These are phyloP conservation scores for Fomitopsis pinicola DNA, from an alignment of 1,284 basidiomycete species.

Conservation along the genomic window DNA sequence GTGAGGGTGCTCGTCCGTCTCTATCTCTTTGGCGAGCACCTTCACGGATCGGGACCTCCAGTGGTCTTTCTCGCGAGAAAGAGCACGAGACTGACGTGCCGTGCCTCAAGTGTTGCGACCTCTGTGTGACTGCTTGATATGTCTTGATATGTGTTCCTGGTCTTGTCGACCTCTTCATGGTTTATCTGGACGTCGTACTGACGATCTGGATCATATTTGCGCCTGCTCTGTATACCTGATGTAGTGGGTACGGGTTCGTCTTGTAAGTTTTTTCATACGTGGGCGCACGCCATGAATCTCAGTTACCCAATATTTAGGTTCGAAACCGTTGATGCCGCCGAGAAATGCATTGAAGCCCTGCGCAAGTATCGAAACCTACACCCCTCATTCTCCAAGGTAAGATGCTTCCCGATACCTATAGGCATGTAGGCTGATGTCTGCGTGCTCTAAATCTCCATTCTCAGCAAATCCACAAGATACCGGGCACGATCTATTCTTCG, in stretches of 20 bases:
- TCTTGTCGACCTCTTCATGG: too few species aligned
- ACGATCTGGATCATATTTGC: neutral
- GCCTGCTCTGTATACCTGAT: neutral
- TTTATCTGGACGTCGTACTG: neutral
- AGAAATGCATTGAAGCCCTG: slow-evolving; percentile 63
- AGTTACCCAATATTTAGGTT: slow-evolving; percentile 41
- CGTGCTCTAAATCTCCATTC: neutral
- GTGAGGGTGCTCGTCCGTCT: too few species aligned
- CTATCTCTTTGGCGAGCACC: too few species aligned
- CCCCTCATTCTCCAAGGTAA: slow-evolving; percentile 64
- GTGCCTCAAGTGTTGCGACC: too few species aligned
- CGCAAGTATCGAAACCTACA: slow-evolving; percentile 68
- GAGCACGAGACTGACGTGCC: too few species aligned
- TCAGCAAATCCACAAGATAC: slow-evolving; percentile 75
- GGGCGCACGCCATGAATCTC: neutral
- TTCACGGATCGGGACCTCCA: too few species aligned
- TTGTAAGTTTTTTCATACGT: slow-evolving; percentile 42
- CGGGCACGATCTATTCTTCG: slow-evolving; percentile 53
- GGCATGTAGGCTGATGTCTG: too few species aligned
- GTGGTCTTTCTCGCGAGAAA: too few species aligned
- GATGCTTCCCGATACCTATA: neutral
- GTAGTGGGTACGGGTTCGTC: slow-evolving; percentile 77
- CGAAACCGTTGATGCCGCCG: slow-evolving; percentile 55
- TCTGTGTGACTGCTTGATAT: too few species aligned
- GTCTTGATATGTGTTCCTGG: too few species aligned